Percentiles rank a stretch among this genome's conserved stretches.
Conservation (phyloP, 2,329 filamentous ascomycete genomes). For the Diaporthe sp. region DNA sequence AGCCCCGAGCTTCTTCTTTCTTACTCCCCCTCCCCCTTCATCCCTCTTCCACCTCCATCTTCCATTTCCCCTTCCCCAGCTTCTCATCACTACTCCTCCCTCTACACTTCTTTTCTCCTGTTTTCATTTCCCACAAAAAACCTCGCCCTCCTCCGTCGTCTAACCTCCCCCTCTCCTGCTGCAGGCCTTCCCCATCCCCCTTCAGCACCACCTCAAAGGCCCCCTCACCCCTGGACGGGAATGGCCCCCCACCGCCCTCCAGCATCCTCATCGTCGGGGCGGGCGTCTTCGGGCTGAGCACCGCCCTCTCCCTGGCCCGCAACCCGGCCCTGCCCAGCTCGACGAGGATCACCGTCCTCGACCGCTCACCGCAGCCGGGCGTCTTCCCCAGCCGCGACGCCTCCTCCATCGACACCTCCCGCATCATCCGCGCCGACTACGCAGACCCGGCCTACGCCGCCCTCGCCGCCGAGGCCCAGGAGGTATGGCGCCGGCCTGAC, state of each 20-base stretch:
- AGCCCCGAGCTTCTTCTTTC: constrained; percentile 22
- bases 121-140: background rate
- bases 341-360: constrained; percentile 67
- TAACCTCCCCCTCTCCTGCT: constrained; percentile 2
- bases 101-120: background rate
- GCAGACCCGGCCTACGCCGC: constrained; percentile 80
- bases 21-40: constrained; percentile 4
- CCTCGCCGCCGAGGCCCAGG: constrained; percentile 77
- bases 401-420: constrained; percentile 71
- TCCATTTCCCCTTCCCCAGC: constrained; percentile 27
- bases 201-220: constrained; percentile 32
- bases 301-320: constrained; percentile 75
- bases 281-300: constrained; percentile 71
- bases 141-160: background rate
- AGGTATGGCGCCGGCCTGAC: constrained; percentile 70
- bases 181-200: constrained; percentile 28
- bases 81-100: background rate
- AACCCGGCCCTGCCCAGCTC: constrained; percentile 64
- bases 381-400: constrained; percentile 71
- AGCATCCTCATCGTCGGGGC: constrained; percentile 76
- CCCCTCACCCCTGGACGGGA: constrained; percentile 4
- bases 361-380: constrained; percentile 54
- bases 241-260: constrained; percentile 44
- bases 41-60: constrained; percentile 18
- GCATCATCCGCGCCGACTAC: constrained; percentile 81